phyloP scores from a whole-genome alignment of 768 basidiomycete genomes.

The Agaricus blazei region DNA sequence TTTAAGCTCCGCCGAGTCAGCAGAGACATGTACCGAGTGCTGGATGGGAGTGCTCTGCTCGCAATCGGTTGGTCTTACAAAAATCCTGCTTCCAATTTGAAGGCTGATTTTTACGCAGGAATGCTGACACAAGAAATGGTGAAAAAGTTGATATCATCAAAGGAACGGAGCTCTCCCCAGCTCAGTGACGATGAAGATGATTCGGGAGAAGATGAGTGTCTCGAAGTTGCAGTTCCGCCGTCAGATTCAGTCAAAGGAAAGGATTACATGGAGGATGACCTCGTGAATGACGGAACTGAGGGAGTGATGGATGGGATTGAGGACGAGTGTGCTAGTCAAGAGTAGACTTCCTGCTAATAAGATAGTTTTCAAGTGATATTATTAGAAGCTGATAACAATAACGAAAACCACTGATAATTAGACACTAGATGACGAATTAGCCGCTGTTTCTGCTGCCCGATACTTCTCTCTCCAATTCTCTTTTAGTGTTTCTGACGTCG shows the following conservation, averaged over 20 bases:
- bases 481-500: conserved; percentile 32
- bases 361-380: not conserved
- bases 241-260: not conserved
- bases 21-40: conserved; percentile 69
- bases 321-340: not conserved
- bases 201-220: conserved; percentile 8
- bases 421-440: conserved; percentile 6
- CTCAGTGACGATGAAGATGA: conserved; percentile 9
- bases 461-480: conserved; percentile 25
- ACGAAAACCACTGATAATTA: conserved; percentile 1
- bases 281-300: not conserved
- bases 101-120: conserved; percentile 30
- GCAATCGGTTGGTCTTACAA: conserved; percentile 49
- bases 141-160: conserved; percentile 27
- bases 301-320: conserved; percentile 11
- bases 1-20: conserved; percentile 18
- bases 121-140: conserved; percentile 69
- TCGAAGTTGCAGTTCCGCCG: not conserved
- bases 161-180: not conserved
- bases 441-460: conserved; percentile 9
- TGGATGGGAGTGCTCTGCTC: conserved; percentile 71
- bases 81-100: not conserved
- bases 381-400: not conserved
- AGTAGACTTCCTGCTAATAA: not conserved
- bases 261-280: not conserved